Evolutionary conservation across 2,329 filamentous ascomycete species (phyloP).

Genomic region (Colletotrichum tropicicola): DNA sequence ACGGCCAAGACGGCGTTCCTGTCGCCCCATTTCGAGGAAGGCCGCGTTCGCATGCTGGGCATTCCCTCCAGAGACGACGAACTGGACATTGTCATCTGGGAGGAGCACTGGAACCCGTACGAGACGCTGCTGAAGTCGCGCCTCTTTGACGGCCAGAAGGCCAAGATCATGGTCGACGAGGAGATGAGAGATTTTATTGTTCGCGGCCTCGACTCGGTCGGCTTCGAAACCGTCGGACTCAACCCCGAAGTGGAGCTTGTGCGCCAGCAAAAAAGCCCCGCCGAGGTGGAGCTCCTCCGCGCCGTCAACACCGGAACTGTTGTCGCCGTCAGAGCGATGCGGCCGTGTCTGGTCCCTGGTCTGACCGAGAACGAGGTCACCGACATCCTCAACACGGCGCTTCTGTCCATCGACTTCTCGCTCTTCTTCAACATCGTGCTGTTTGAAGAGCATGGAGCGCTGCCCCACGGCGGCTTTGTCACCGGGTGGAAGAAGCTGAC

Average conservation of each 20-base stretch:
- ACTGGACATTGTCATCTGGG: slow-evolving; percentile 66
- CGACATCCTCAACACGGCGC: slow-evolving; percentile 61
- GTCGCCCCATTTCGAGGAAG: slow-evolving; percentile 68
- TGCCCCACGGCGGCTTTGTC: slow-evolving; percentile 62
- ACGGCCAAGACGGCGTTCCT: slow-evolving; percentile 66
- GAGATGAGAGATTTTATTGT: slow-evolving; percentile 72
- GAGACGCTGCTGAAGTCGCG: slow-evolving; percentile 56
- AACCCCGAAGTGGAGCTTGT: slow-evolving; percentile 64
- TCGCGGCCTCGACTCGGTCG: slow-evolving; percentile 60
- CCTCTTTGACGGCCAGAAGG: slow-evolving; percentile 43
- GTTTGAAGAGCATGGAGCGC: slow-evolving; percentile 64
- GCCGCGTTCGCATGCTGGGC: slow-evolving; percentile 64
- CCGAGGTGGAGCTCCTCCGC: slow-evolving; percentile 65
- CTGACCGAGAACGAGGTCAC: slow-evolving; percentile 68
- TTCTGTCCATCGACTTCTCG: slow-evolving; percentile 62
- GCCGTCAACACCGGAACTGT: slow-evolving; percentile 73
- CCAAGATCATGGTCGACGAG: slow-evolving; percentile 69
- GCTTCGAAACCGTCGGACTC: slow-evolving; percentile 66
- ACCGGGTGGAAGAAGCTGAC: slow-evolving; percentile 60
- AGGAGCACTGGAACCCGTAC: slow-evolving; percentile 74
- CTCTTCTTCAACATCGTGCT: slow-evolving; percentile 72
- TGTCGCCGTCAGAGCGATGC: slow-evolving; percentile 66
- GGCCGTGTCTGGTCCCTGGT: slow-evolving; percentile 60
- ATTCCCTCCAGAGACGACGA: slow-evolving; percentile 62
- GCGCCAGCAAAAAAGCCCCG: slow-evolving; percentile 64